Percentiles rank a stretch among this genome's conserved stretches.
Evolutionary conservation across 1,284 basidiomycete species (phyloP).

Genomic region (Sanghuangporus baumii): DNA sequence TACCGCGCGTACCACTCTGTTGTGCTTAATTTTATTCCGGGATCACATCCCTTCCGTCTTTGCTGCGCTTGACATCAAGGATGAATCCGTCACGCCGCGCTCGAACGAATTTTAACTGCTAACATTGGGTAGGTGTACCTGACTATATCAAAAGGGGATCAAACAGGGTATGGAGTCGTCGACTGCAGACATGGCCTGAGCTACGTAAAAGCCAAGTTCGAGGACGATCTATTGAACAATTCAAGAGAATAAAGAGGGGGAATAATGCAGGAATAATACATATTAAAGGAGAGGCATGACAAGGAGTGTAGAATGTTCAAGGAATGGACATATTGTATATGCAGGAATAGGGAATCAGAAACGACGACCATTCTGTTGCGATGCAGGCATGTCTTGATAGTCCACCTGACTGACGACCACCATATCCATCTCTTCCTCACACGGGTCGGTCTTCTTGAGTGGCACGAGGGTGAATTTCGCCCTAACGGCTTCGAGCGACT

Average conservation of each 20-base stretch:
- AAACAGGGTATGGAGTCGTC: too few species aligned
- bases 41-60: not conserved
- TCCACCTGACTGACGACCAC: not conserved
- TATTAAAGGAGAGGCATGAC: not conserved
- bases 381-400: not conserved
- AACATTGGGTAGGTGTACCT: not conserved
- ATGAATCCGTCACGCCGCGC: not conserved
- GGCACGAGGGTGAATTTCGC: conserved; percentile 14
- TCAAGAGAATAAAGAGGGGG: not conserved
- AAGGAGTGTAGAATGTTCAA: not conserved
- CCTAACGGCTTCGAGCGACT: conserved; percentile 11
- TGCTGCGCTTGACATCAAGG: not conserved
- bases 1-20: not conserved
- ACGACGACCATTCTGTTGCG: not conserved
- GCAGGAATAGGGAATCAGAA: not conserved
- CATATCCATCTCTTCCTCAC: conserved; percentile 3
- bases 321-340: not conserved
- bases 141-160: not conserved
- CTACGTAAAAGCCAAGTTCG: not conserved
- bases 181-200: not conserved
- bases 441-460: not conserved
- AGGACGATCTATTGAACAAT: not conserved
- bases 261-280: not conserved
- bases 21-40: conserved; percentile 7
- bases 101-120: not conserved